Evolutionary conservation across 371 early-diverging fungal genomes (phyloP).

Genomic region (Mortierella sp.): DNA sequence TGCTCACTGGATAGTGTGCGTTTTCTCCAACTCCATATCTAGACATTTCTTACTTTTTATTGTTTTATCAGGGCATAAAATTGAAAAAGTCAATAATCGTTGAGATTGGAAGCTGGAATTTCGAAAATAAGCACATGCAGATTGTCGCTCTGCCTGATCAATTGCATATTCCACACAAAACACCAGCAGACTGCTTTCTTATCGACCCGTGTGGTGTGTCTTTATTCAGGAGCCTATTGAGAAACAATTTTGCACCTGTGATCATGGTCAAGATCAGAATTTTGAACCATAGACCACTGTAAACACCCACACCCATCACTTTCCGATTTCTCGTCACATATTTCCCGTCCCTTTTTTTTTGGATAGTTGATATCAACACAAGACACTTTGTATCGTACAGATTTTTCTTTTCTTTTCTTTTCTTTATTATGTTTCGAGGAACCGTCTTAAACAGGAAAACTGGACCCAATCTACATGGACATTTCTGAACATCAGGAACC

Average conservation of each 20-base stretch:
- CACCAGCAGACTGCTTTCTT: no score
- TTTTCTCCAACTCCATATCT: background rate
- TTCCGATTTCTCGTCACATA: no score
- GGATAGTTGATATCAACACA: no score
- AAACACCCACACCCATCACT: background rate
- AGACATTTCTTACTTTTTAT: background rate
- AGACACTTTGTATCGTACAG: background rate
- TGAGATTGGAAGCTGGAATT: constrained; percentile 44
- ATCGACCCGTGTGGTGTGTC: no score
- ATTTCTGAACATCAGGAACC: background rate
- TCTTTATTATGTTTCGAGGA: constrained; percentile 37
- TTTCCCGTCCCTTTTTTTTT: background rate
- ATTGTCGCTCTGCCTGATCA: constrained; percentile 12
- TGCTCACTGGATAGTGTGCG: background rate
- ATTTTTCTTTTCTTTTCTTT: constrained; percentile 1
- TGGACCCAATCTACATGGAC: constrained; percentile 38
- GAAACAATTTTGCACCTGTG: no score
- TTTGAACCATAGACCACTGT: no score
- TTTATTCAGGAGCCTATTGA: no score
- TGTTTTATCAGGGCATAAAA: background rate
- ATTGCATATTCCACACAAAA: no score
- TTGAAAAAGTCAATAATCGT: background rate
- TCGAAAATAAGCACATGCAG: background rate
- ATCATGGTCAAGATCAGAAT: no score
- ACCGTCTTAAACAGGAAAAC: constrained; percentile 47